Base-by-base conservation (phyloP, 495 filamentous ascomycete species). In the Trichoderma gamsii region DNA sequence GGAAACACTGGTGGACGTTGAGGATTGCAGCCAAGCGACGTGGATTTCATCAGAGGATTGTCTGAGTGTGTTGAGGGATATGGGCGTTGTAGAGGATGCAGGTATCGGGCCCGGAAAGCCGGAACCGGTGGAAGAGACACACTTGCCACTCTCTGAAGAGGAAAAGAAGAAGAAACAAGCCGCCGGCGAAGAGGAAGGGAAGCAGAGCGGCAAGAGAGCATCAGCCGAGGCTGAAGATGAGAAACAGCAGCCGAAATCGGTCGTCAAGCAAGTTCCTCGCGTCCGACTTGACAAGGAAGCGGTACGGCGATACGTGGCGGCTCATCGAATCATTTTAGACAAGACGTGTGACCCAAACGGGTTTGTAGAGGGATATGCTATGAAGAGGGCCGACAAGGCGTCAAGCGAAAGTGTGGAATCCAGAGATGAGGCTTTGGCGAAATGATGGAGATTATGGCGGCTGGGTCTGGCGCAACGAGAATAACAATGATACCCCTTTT, bases 41-140 rank as follows among this genome's bases (percentile, higher is more conserved):
- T 94, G 90, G 77, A 92, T 97, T 74, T 77, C 87, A 66, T 85
- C 86, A 4, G 93, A 96, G 63, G 93, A 97, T 77, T 89, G 93
- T 38, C 83, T 96, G 49, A 82, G 81, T n/a, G 85, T 92, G 32
- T 80, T 96, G 41, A 86, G 89, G 68, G 88, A 89, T 41, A 91
- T 96, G 89, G 88, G 85, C 8, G 82, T 93, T 41, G 79, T 89
- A 43, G 88, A 91, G 69, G 80, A 86, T n/a, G 83, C 82, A 4
- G 82, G 75, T 0, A 78, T 73, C 12, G 79, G 79, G 0, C 78
- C 80, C 0, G 80, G 83, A 61, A 81, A 78, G 68, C 76, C 76
- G 27, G 80, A 77, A 43, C 32, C 18, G 0, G 5, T 65, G 11
- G 63, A 65, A 12, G 76, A 65, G 41, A 52, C n/a, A 12, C 41